These are phyloP conservation scores for Kuraishia floccosa DNA, from an alignment of 805 yeast genomes.

Conservation along the genomic window DNA sequence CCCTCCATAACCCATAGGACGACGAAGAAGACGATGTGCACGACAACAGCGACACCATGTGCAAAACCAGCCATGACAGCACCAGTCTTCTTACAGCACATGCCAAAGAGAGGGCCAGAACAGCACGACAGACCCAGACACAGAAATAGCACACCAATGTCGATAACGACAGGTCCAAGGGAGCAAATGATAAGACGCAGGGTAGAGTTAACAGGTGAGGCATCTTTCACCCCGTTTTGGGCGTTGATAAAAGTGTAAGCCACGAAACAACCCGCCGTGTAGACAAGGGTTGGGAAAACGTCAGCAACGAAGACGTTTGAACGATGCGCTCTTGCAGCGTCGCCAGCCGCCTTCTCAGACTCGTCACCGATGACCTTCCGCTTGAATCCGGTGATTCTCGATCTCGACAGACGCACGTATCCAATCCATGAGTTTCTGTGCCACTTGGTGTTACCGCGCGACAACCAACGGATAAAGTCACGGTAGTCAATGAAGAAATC, in stretches of 20 bases:
- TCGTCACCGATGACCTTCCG: slow-evolving; percentile 62
- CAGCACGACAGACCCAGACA: slow-evolving; percentile 86
- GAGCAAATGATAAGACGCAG: slow-evolving; percentile 71
- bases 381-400: slow-evolving; percentile 80
- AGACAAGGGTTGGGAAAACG: slow-evolving; percentile 56
- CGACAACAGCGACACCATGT: slow-evolving; percentile 86
- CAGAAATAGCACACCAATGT: slow-evolving; percentile 74
- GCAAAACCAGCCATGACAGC: slow-evolving; percentile 93
- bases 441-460: slow-evolving; percentile 86
- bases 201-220: slow-evolving; percentile 51
- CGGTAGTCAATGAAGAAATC: slow-evolving; percentile 95
- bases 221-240: slow-evolving; percentile 64
- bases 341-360: slow-evolving; percentile 78
- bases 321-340: slow-evolving; percentile 75
- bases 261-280: slow-evolving; percentile 70
- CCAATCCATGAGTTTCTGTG: slow-evolving; percentile 88
- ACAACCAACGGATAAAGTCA: slow-evolving; percentile 82
- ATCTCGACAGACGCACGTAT: slow-evolving; percentile 70
- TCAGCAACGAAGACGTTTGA: slow-evolving; percentile 62
- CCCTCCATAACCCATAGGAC: slow-evolving; percentile 97
- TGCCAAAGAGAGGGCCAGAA: slow-evolving; percentile 89
- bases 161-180: slow-evolving; percentile 83
- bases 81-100: slow-evolving; percentile 96
- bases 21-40: slow-evolving; percentile 81
- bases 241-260: slow-evolving; percentile 78